Base-by-base conservation (phyloP, 1,284 basidiomycete genomes). In the Ustilago shanxiensis region DNA sequence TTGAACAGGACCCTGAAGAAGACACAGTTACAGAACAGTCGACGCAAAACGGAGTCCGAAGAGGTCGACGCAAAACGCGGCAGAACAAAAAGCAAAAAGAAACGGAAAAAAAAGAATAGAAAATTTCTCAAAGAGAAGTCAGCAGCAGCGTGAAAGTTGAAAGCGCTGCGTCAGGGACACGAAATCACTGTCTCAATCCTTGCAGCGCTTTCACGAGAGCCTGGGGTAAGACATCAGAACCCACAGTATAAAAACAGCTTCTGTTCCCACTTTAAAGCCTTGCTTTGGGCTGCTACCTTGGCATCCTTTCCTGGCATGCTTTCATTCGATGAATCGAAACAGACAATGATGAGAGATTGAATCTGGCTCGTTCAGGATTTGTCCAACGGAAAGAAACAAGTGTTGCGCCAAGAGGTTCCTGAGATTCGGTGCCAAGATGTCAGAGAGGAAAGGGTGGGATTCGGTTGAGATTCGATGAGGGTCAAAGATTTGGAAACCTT, bases 81-180 rank as follows among this genome's bases (percentile, higher is more conserved):
- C 49, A 51, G 49, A 51, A 51, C 49, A 51, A 28, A 51, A 26
- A 14, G 4, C 44, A 31, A 56, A 56, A 45, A 56, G 6, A 31
- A 56, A 45, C 18, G 10, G 18, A 31, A 44, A n/a, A 28, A 56
- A 56, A 28, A 31, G 29, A 33, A 52, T 20, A 33, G 22, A 33
- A 11, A 33, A 11, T n/a, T n/a, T n/a, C n/a, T 6, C 31, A 33
- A 33, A 33, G 11, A 6, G 31, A 33, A 33, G 31, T 33, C 6
- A 11, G 11, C 31, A 33, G 31, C 31, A 33, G 24, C 13, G 10
- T 35, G 29, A 53, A 53, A 35, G 9, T 9, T 11, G 24, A 56
- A 41, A 45, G 24, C 28, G 29, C 16, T 51, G 26, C 24, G 1
- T 31, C 8, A 31, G 49, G 49, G 29, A 26, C 49, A 6, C 24